Evolutionary conservation across 495 filamentous ascomycete species (phyloP).

Genomic region (Podospora conica): DNA sequence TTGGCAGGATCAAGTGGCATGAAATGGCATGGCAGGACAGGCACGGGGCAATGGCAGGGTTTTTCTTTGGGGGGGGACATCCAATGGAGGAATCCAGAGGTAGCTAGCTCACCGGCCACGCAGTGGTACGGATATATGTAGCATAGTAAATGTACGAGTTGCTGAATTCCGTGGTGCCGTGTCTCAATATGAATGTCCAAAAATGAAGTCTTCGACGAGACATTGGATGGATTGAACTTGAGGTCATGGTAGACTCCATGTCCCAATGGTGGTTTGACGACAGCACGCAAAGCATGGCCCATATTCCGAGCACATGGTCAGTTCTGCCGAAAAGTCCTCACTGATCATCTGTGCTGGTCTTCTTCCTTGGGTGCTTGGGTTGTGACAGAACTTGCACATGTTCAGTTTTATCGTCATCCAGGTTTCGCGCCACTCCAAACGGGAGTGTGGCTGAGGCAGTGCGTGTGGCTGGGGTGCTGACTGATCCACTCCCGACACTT

Average conservation of each 20-base stretch:
- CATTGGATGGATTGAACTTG: not conserved
- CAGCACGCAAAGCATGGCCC: no score
- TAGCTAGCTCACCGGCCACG: not conserved
- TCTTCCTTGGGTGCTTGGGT: no score
- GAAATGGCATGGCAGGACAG: not conserved
- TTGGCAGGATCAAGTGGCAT: not conserved
- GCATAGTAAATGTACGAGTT: not conserved
- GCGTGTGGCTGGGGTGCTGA: slow-evolving; percentile 13
- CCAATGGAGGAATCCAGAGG: not conserved
- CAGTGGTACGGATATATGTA: not conserved
- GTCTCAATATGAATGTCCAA: not conserved
- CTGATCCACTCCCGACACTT: slow-evolving; percentile 23
- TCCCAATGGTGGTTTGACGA: no score
- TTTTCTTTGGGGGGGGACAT: not conserved
- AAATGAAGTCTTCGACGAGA: not conserved
- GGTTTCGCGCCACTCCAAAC: not conserved
- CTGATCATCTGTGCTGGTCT: no score
- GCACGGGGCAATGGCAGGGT: not conserved
- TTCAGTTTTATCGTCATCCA: not conserved
- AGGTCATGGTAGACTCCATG: no score
- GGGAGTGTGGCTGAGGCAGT: slow-evolving; percentile 5
- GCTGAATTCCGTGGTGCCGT: no score
- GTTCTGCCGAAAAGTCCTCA: not conserved
- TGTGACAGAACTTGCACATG: not conserved
- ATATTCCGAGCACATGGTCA: not conserved